phyloP scores from a whole-genome alignment of 2,329 filamentous ascomycete genomes.

The Nemania sp. region DNA sequence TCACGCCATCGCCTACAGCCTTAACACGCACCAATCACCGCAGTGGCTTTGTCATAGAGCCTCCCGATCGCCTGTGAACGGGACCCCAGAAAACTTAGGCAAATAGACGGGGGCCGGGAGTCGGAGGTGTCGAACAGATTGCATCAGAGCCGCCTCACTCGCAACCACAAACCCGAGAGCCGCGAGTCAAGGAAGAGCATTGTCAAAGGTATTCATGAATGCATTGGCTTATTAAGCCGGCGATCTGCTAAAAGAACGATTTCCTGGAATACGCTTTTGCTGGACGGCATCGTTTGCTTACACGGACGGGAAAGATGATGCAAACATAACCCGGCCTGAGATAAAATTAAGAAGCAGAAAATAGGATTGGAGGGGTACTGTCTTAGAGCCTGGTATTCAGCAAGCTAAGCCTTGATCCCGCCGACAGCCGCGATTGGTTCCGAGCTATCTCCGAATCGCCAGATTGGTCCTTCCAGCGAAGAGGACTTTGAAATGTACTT shows the following conservation, averaged over 20 bases:
- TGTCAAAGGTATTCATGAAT: not conserved
- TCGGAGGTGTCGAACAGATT: conserved; percentile 28
- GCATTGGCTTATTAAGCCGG: not conserved
- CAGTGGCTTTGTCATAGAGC: conserved; percentile 35
- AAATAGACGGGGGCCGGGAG: conserved; percentile 31
- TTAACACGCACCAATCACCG: conserved; percentile 33
- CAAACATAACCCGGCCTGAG: conserved; percentile 2
- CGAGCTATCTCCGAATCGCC: too few species aligned
- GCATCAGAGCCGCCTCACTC: conserved; percentile 28
- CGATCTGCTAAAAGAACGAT: not conserved
- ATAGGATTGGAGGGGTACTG: conserved; percentile 11
- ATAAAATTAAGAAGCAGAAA: not conserved
- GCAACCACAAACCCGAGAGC: conserved; percentile 30
- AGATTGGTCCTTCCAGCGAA: too few species aligned
- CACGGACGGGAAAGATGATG: not conserved
- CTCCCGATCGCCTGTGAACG: conserved; percentile 20
- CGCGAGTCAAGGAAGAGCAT: conserved; percentile 10
- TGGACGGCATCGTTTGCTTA: not conserved
- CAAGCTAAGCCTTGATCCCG: not conserved
- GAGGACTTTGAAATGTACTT: too few species aligned
- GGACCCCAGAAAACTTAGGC: conserved; percentile 10
- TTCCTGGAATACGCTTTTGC: not conserved
- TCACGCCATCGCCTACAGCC: conserved; percentile 38
- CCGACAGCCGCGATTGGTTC: conserved; percentile 15
- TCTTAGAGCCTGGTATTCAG: not conserved